Conservation (phyloP, 2,329 filamentous ascomycete genomes). For the Tolypocladium pustulatum region DNA sequence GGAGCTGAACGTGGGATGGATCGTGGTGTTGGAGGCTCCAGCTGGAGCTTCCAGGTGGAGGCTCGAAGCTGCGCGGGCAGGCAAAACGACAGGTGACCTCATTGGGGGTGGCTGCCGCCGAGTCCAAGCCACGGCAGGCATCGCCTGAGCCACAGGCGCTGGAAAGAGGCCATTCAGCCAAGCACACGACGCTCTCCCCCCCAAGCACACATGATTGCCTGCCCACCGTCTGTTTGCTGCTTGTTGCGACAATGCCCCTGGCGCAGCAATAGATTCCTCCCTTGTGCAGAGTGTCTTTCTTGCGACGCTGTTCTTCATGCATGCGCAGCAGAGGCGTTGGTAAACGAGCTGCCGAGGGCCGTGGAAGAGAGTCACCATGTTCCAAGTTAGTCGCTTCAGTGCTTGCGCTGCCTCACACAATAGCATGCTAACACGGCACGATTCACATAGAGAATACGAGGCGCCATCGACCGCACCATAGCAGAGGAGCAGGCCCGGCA, state of each 20-base stretch:
- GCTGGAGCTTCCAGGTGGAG: background rate
- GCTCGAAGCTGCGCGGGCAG: background rate
- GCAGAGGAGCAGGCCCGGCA: slow-evolving; percentile 85
- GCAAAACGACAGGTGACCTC: background rate
- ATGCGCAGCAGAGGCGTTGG: background rate
- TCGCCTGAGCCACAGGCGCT: background rate
- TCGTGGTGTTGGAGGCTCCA: background rate
- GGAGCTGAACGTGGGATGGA: background rate
- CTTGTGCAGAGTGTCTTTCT: background rate
- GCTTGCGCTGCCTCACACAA: background rate
- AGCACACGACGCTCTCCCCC: background rate
- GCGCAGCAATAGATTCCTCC: background rate
- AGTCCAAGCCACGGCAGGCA: background rate
- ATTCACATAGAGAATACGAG: slow-evolving; percentile 58
- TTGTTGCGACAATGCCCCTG: background rate
- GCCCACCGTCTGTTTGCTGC: background rate
- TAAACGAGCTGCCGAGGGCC: background rate
- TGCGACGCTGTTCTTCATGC: background rate
- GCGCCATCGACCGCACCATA: slow-evolving; percentile 76
- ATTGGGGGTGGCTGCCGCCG: background rate
- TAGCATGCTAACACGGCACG: slow-evolving; percentile 1
- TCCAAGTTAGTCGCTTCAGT: slow-evolving; percentile 16
- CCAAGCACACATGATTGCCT: background rate
- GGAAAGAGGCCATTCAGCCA: background rate
- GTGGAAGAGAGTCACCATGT: slow-evolving; percentile 12